These are phyloP conservation scores for Otatea glauca DNA, from an alignment of 176 grass and related monocot species.

Conservation along the genomic window DNA sequence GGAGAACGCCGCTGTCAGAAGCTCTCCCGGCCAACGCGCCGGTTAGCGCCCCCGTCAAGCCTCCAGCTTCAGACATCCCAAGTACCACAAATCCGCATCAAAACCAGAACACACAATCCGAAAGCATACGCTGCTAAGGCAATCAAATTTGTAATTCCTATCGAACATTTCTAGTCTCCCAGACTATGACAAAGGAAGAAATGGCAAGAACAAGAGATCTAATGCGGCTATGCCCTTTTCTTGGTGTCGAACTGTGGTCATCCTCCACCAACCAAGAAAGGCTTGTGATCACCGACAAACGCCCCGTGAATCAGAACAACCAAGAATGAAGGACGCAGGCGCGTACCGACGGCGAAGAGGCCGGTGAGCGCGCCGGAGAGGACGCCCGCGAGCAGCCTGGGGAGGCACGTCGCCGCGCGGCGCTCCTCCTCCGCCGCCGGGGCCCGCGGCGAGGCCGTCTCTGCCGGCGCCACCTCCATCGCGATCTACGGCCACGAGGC, in stretches of 20 bases:
- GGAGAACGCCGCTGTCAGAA: constrained; percentile 72
- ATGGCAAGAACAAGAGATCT: neutral
- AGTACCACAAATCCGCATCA: constrained; percentile 27
- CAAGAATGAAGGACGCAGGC: neutral
- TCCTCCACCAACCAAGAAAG: constrained; percentile 29
- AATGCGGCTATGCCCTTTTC: neutral
- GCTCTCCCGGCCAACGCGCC: constrained; percentile 78
- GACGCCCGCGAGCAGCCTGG: constrained; percentile 55
- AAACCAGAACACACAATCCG: constrained; percentile 13
- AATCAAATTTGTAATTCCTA: neutral
- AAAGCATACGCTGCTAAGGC: neutral
- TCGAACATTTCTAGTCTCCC: neutral
- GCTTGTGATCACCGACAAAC: neutral
- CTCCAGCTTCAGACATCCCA: constrained; percentile 59
- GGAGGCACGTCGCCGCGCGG: constrained; percentile 44
- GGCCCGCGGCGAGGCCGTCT: neutral
- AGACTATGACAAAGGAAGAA: neutral
- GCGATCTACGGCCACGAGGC: neutral
- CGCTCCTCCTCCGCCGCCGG: constrained; percentile 39
- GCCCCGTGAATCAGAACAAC: neutral
- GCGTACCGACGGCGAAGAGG: constrained; percentile 64
- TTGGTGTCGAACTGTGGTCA: neutral
- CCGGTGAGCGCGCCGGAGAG: constrained; percentile 74
- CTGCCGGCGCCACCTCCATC: constrained; percentile 48
- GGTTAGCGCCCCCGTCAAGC: constrained; percentile 79